Base-by-base conservation (phyloP, 2,329 filamentous ascomycete genomes). In the Metarhizium sp. region DNA sequence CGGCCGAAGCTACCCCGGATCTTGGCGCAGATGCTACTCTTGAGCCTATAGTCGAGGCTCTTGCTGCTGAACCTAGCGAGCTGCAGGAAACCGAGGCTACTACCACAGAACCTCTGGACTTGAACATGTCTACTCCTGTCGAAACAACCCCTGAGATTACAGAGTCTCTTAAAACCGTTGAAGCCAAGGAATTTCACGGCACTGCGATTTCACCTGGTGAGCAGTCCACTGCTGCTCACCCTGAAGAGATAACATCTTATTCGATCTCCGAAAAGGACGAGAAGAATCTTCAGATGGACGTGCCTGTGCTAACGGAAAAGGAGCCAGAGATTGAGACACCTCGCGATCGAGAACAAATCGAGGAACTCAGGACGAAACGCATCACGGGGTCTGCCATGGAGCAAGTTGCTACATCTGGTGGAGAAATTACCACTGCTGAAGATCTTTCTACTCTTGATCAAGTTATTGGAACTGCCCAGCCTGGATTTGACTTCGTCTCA, bases 251-350 rank as follows among this genome's bases (percentile, higher is more conserved):
- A 38, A 55, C 14, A 52, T 47, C 51, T 30, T 36, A 45, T 10
- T 53, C 52, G 36, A 11, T 42, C 34, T 47, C 53, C 34, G 52
- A 51, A 1, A 56, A 54, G 46, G 54, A 55, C 11, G 51, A 59
- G 13, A 56, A 61, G 53, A 59, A 54, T 47, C 34, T 57, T 29
- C 56, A 43, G 10, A 20, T 58, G 4, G 57, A 60, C 25, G 58
- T 59, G 16, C 18, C 52, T 52, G 18, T 50, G 25, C 14, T 38
- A 14, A 36, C 16, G 14, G 42, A 43, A 13, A 32, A 29, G 6
- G 36, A 56, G 43, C 18, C 30, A 32, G 20, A 50, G 10, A 14
- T 25, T 55, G 29, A 30, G 30, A 16, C 13, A 5, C 42, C 25
- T 14, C n/a, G 25, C 8, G 16, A 38, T 11, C 43, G 29, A 4